These are phyloP conservation scores for Phytophthora pseudosyringae DNA, from an alignment of 352 stramenopile genomes.

Conservation along the genomic window DNA sequence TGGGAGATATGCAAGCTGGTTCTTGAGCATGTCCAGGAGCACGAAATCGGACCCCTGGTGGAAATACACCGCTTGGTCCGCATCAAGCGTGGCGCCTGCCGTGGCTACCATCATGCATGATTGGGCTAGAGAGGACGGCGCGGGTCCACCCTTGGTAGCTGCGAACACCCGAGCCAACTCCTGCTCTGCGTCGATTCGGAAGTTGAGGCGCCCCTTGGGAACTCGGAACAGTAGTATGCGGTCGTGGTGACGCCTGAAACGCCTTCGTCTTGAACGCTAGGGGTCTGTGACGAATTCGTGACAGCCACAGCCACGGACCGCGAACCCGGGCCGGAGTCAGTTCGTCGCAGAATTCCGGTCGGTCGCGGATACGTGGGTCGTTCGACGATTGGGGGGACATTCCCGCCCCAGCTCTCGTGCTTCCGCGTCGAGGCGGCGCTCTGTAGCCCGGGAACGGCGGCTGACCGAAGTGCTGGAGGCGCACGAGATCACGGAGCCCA, in stretches of 20 bases:
- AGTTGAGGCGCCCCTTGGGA: not conserved
- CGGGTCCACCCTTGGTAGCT: not conserved
- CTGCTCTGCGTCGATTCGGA: not conserved
- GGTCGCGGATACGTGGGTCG: not conserved
- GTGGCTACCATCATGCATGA: not conserved
- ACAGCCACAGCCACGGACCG: too few relatives aligned
- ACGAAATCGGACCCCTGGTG: constrained; percentile 13
- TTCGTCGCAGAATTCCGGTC: not conserved
- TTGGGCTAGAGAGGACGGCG: not conserved
- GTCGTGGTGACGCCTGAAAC: too few relatives aligned
- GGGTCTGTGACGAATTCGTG: too few relatives aligned
- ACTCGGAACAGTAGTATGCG: too few relatives aligned
- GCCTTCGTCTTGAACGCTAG: too few relatives aligned
- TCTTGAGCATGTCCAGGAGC: constrained; percentile 7
- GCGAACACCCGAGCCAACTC: not conserved
- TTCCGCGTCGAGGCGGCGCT: not conserved
- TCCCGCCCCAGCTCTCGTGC: not conserved
- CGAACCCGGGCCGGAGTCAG: not conserved
- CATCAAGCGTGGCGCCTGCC: not conserved
- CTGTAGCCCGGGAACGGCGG: too few relatives aligned
- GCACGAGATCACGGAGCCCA: too few relatives aligned
- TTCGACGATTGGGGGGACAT: not conserved
- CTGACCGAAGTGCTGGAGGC: too few relatives aligned
- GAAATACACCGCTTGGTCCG: constrained; percentile 3
- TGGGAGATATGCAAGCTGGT: constrained; percentile 4